phyloP scores from a whole-genome alignment of 139 green algal species.

The Tetratostichococcus sp. region DNA sequence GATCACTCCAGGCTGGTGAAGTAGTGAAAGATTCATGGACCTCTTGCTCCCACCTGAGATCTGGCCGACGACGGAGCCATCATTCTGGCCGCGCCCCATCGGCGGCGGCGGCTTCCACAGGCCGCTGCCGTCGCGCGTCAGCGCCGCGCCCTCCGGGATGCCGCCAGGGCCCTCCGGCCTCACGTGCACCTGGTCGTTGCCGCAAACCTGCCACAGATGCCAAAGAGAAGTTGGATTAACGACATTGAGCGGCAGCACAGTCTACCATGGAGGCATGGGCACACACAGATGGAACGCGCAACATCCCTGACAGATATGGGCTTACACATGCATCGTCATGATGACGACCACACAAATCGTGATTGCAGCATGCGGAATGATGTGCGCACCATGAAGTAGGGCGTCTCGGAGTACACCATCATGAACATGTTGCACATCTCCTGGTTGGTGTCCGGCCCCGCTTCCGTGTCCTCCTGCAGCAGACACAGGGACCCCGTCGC shows the following conservation, averaged over 20 bases:
- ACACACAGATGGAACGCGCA: no score
- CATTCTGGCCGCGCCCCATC: not conserved
- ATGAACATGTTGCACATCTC: conserved; percentile 96
- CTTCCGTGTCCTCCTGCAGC: not conserved
- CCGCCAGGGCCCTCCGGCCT: not conserved
- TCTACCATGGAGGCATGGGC: no score
- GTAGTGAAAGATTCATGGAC: no score
- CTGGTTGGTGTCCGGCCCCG: conserved; percentile 43
- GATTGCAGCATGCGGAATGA: no score
- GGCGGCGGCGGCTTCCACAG: not conserved
- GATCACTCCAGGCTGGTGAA: no score
- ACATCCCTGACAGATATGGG: no score
- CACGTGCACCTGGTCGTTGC: not conserved
- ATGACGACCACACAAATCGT: no score
- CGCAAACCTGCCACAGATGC: not conserved
- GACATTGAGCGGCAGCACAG: no score
- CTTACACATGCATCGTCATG: no score
- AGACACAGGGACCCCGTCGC: no score
- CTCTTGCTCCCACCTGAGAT: not conserved
- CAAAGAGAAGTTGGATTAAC: no score
- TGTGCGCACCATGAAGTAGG: conserved; percentile 36
- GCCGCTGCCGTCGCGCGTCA: not conserved
- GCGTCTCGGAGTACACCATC: conserved; percentile 50
- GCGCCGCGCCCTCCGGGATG: not conserved
- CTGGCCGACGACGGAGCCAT: not conserved